Base-by-base conservation (phyloP, 2,329 filamentous ascomycete genomes). In the Penicillium sp. region DNA sequence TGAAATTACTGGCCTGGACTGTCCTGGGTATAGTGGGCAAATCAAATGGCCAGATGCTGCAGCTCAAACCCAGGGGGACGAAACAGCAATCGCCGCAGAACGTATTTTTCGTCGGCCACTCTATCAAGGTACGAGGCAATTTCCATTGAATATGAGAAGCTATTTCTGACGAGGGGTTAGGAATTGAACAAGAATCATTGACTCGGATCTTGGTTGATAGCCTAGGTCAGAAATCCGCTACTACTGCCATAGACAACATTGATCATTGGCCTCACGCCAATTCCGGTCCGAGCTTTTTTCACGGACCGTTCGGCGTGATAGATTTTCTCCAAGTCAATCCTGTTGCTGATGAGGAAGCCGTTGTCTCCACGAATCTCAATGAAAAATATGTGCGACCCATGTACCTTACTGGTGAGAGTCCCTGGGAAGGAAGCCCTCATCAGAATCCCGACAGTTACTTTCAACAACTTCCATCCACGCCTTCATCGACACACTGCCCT, bases 231-330 rank as follows among this genome's bases (percentile, higher is more conserved):
- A 7, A 18, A 18, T 18, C 6, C 18, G 16, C 16, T n/a, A 36
- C 2, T 19, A 14, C 13, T 8, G 16, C 16, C n/a, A 14, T 36
- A 7, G 36, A 31, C 33, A n/a, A n/a, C 16, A 10, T 33, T 37
- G 51, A 46, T 14, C 44, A 53, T 8, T 3, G 5, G 19, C 9
- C 21, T 24, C 3, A 8, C 11, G 13, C 31, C n/a, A 28, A n/a
- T 21, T 23, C 26, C 9, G 16, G 24, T 42, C 18, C 16, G 7
- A 36, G 21, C 21, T 21, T 46, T 8, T 55, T 51, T 26, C 21
- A 48, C 28, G 53, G 53, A 14, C 53, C 48, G 3, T 55, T 55
- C 37, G 53, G 53, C 14, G 43, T 55, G 5, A 28, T 55, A 13
- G 34, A 37, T 36, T 4, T 40, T 19, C 2, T 29, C 2, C 16